Conservation (phyloP, 108 stramenopile species). For the Skeletonema tropicum region DNA sequence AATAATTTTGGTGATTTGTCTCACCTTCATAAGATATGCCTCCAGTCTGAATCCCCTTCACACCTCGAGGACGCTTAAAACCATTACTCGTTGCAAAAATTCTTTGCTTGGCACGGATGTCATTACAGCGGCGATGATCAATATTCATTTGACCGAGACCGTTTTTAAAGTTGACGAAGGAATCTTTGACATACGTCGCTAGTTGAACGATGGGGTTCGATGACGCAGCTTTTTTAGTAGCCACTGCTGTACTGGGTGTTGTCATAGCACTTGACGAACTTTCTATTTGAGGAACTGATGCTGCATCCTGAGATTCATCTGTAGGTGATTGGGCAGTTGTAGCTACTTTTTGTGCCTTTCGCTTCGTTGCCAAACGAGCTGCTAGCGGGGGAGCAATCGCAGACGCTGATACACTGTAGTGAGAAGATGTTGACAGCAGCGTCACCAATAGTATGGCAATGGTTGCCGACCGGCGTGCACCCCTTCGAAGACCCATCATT, state of each 20-base stretch:
- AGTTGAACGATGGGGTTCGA: conserved; percentile 64
- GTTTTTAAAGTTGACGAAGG: conserved; percentile 63
- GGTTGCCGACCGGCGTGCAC: background rate
- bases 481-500: background rate
- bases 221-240: conserved; percentile 10
- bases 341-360: conserved; percentile 1
- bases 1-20: background rate
- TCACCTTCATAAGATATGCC: conserved; percentile 44
- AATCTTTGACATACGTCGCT: conserved; percentile 69
- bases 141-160: conserved; percentile 61
- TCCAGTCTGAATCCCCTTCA: conserved; percentile 37
- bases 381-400: conserved; percentile 14
- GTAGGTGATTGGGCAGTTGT: background rate
- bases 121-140: conserved; percentile 75
- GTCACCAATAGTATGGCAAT: background rate
- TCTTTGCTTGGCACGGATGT: conserved; percentile 66
- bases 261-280: background rate
- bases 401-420: background rate
- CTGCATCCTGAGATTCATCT: background rate
- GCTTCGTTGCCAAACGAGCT: conserved; percentile 5
- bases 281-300: background rate
- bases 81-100: conserved; percentile 24
- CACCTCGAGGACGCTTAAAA: conserved; percentile 30
- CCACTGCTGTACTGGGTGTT: background rate
- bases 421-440: conserved; percentile 1